These are phyloP conservation scores for Exserohilum rostratum DNA, from an alignment of 2,329 filamentous ascomycete species.

Conservation along the genomic window DNA sequence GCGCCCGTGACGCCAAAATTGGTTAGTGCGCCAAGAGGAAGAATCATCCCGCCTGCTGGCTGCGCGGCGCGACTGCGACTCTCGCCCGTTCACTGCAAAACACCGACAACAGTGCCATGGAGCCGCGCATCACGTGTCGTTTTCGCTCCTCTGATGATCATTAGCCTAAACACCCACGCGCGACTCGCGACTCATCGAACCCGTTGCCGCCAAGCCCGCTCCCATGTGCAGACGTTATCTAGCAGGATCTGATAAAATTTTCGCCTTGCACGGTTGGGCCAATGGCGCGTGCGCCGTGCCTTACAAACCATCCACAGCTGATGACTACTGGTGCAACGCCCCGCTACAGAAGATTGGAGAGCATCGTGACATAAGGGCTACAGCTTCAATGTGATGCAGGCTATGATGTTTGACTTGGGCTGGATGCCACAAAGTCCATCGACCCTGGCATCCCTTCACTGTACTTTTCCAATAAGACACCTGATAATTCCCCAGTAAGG, in stretches of 20 bases:
- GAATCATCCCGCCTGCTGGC: not conserved
- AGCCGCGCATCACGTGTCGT: too few species aligned
- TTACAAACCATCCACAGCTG: too few species aligned
- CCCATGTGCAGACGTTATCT: not conserved
- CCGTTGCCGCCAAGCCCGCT: not conserved
- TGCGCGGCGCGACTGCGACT: not conserved
- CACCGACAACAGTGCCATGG: too few species aligned
- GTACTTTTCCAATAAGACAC: too few species aligned
- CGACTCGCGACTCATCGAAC: not conserved
- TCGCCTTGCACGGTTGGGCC: not conserved
- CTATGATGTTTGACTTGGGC: not conserved
- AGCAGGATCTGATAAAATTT: slow-evolving; percentile 10
- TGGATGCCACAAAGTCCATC: too few species aligned
- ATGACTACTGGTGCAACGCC: not conserved
- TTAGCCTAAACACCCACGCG: not conserved
- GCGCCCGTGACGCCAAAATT: not conserved
- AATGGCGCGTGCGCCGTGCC: not conserved
- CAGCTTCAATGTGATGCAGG: not conserved
- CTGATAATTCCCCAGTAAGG: not conserved
- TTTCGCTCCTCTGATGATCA: too few species aligned
- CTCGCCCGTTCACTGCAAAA: not conserved
- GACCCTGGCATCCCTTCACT: too few species aligned
- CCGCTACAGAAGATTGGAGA: not conserved
- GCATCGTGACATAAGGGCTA: not conserved
- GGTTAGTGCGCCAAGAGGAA: not conserved